Conservation (phyloP, 176 grass and related monocot species). For the Triticum urartu region DNA sequence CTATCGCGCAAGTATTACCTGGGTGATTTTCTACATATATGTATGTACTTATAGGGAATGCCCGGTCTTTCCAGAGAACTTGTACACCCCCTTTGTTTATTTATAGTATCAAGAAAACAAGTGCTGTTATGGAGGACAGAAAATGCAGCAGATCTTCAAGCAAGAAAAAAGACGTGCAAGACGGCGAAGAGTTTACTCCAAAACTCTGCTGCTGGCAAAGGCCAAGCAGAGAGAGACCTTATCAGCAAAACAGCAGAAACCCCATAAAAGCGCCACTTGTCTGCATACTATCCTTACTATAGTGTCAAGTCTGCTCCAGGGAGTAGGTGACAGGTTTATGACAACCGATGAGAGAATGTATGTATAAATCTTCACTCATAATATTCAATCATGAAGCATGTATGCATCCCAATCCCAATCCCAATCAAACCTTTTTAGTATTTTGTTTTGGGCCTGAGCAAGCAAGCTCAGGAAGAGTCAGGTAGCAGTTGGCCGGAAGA, state of each 20-base stretch:
- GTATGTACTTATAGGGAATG: background rate
- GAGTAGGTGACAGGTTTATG: slow-evolving; percentile 47
- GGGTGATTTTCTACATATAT: background rate
- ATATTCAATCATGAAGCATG: slow-evolving; percentile 22
- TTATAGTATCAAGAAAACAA: background rate
- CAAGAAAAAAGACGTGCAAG: background rate
- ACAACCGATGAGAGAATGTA: slow-evolving; percentile 21
- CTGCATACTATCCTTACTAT: background rate
- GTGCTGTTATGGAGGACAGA: background rate
- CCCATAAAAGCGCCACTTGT: background rate
- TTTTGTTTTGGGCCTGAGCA: slow-evolving; percentile 18
- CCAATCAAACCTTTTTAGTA: background rate
- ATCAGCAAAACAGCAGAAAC: background rate
- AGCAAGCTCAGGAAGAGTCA: background rate
- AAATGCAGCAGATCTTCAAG: background rate
- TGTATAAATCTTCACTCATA: background rate
- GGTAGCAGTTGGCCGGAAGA: slow-evolving; percentile 42
- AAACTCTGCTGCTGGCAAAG: background rate
- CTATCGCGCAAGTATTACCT: background rate
- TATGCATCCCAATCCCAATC: background rate
- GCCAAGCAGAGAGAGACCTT: background rate
- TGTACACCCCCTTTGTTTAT: background rate
- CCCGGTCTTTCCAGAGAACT: background rate
- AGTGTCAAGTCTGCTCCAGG: background rate
- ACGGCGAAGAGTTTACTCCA: background rate